These are phyloP conservation scores for Knoxia roxburghii DNA, from an alignment of 257 asterid genomes.

Conservation along the genomic window DNA sequence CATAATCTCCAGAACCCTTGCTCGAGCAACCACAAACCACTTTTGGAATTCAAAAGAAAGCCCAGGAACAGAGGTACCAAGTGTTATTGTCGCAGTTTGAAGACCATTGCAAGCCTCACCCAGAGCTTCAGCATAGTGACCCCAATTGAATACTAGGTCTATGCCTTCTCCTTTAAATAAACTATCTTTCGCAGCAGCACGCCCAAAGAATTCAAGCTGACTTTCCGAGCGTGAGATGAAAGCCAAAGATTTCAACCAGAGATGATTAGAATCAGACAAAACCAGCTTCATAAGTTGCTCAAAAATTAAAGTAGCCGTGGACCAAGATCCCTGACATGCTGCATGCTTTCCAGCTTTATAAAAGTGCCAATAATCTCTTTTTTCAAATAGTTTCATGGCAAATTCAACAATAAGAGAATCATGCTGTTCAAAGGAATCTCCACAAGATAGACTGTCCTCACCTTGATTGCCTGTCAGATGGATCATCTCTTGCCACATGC, in stretches of 20 bases:
- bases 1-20: constrained; percentile 41
- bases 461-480: constrained; percentile 22
- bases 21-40: constrained; percentile 67
- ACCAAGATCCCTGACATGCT: constrained; percentile 80
- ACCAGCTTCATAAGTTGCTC: constrained; percentile 44
- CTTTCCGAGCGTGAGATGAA: constrained; percentile 55
- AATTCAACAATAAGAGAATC: constrained; percentile 40
- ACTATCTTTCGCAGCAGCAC: constrained; percentile 16
- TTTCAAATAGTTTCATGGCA: constrained; percentile 43
- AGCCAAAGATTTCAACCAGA: constrained; percentile 68
- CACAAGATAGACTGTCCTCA: constrained; percentile 14
- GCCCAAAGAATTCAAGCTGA: constrained; percentile 40
- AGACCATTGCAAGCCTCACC: constrained; percentile 34
- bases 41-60: constrained; percentile 48
- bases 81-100: constrained; percentile 39
- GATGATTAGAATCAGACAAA: constrained; percentile 41
- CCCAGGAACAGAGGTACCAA: constrained; percentile 37
- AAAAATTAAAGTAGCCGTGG: constrained; percentile 60
- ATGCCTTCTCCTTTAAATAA: constrained; percentile 19
- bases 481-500: constrained; percentile 25
- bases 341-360: constrained; percentile 77
- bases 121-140: constrained; percentile 35
- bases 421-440: constrained; percentile 31
- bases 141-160: constrained; percentile 17
- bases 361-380: constrained; percentile 48